Percentiles rank a stretch among this genome's conserved stretches.
phyloP scores from a whole-genome alignment of 2,329 filamentous ascomycete species.

The Pseudonectria buxi region DNA sequence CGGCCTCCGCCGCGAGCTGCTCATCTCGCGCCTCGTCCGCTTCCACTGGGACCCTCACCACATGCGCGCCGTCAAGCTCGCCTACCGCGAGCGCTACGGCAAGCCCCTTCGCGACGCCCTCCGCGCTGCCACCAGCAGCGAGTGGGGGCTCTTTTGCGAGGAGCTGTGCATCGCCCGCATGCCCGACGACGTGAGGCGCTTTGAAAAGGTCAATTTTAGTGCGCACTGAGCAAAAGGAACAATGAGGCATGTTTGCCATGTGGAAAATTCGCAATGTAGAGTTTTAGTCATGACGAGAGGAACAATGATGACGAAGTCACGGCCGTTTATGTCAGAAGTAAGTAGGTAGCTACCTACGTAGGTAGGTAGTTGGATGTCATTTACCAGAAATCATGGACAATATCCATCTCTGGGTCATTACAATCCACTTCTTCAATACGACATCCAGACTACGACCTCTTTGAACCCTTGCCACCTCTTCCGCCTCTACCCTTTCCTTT shows the following conservation, averaged over 20 bases:
- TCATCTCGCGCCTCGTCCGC: conserved; percentile 81
- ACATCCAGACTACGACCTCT: conserved; percentile 25
- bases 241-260: not conserved
- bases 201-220: conserved; percentile 33
- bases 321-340: conserved; percentile 7
- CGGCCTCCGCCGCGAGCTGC: conserved; percentile 69
- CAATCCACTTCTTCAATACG: not conserved
- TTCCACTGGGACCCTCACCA: conserved; percentile 89
- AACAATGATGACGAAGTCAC: conserved; percentile 3
- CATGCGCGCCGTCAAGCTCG: conserved; percentile 69
- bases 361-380: too few species aligned
- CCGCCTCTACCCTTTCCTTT: conserved; percentile 23
- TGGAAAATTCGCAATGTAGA: not conserved
- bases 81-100: conserved; percentile 73
- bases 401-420: conserved; percentile 1
- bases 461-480: conserved; percentile 37
- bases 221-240: conserved; percentile 11
- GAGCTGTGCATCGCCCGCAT: conserved; percentile 59
- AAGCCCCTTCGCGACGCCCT: conserved; percentile 71
- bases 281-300: too few species aligned
- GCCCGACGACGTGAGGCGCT: conserved; percentile 50
- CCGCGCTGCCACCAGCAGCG: conserved; percentile 65
- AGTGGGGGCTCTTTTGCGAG: conserved; percentile 72
- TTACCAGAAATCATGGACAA: too few species aligned
- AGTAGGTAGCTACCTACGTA: conserved; percentile 3